Base-by-base conservation (phyloP, 441 rosid species). In the Arabidopsis hybrid region DNA sequence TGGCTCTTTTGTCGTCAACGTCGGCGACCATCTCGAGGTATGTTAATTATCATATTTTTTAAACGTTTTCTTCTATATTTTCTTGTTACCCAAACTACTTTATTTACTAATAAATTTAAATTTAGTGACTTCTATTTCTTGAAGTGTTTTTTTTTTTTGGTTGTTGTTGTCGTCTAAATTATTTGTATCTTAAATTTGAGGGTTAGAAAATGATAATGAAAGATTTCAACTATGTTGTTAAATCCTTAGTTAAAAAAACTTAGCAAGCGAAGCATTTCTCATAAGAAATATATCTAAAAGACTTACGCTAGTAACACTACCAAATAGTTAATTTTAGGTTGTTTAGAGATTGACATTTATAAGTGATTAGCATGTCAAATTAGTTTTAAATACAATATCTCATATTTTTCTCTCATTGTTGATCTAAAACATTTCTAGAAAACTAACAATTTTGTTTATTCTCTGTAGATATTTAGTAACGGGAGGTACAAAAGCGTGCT, bases 11-110 rank as follows among this genome's bases (percentile, higher is more conserved):
- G 96, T 93, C 8, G 82, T 93, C 69, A 89, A 91, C 68, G 91
- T 93, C 7, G 97, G 98, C 1, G 98, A 93, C 68, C 97, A 93
- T 73, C 91, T 93, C 8, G 98, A 93, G 98, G 98, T 91, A 61
- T 50, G 26, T 29, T 40, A 40, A 2, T 59, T 47, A 17, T 57
- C 51, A 16, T 52, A 36, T 46, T 65, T 13, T 58, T 17, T 49
- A 11, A n/a, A n/a, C 50, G 50, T 45, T 45, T 45, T 12, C 8
- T n/a, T 46, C 18, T 5, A 11, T 40, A 13, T 43, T 13, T 36
- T 38, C 4, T 8, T 38, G 40, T 38, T 38, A 7, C 8, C 39
- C 39, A 36, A 36, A 21, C 26, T 34, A 34, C 36, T 34, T 34
- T 34, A 34, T 34, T 34, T 21, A 21, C 26, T 34, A 10, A 59